phyloP scores from a whole-genome alignment of 805 yeast species.

The Sugiyamaella chiloensis region DNA sequence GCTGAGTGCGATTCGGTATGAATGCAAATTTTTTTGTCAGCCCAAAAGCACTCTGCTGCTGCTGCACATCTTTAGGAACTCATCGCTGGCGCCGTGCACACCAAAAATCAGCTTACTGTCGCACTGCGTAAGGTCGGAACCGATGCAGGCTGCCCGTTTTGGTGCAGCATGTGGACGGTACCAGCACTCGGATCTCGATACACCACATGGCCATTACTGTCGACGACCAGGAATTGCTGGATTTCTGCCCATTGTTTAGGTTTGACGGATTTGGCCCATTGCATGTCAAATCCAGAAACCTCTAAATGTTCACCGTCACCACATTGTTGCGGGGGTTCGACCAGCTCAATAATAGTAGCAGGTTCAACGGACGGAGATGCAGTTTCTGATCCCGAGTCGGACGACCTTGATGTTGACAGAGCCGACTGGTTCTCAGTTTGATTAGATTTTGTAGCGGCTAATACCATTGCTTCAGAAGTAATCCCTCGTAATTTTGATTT shows the following conservation, averaged over 20 bases:
- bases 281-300: constrained; percentile 32
- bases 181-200: constrained; percentile 8
- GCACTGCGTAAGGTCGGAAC: constrained; percentile 3
- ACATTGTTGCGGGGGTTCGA: constrained; percentile 43
- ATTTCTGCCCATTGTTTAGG: constrained; percentile 23
- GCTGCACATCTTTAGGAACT: too few species aligned
- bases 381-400: constrained; percentile 12
- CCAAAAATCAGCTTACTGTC: background rate
- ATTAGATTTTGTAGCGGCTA: constrained; percentile 66
- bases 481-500: constrained; percentile 63
- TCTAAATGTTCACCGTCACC: constrained; percentile 40
- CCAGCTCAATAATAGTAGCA: constrained; percentile 42
- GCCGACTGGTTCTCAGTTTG: constrained; percentile 4
- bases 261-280: constrained; percentile 19
- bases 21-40: too few species aligned
- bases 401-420: too few species aligned
- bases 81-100: background rate
- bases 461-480: constrained; percentile 59
- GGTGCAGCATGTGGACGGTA: background rate
- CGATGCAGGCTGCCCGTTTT: constrained; percentile 9
- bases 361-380: too few species aligned
- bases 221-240: constrained; percentile 12
- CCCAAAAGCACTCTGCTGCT: too few species aligned
- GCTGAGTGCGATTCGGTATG: too few species aligned
- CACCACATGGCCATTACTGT: constrained; percentile 10